Evolutionary conservation across 345 rosid species (phyloP).

Genomic region (Alliaria petiolata): DNA sequence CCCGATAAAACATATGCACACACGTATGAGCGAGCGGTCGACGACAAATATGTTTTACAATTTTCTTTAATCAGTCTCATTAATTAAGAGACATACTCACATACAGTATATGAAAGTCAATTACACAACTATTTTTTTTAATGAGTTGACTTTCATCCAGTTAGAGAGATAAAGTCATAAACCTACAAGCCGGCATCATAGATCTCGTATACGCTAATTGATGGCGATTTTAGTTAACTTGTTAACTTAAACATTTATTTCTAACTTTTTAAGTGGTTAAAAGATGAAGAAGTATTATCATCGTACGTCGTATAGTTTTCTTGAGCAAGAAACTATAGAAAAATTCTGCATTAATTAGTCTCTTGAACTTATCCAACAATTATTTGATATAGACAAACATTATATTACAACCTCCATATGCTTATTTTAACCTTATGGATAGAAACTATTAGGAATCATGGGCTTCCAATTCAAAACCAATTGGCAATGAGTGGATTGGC

Average conservation of each 20-base stretch:
- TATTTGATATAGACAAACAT: background rate
- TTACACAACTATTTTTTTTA: background rate
- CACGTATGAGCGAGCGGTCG: background rate
- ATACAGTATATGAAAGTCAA: background rate
- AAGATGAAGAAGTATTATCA: background rate
- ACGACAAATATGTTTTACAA: background rate
- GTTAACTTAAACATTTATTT: background rate
- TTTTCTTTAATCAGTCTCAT: background rate
- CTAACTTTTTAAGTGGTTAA: background rate
- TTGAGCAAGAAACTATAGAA: slow-evolving; percentile 1
- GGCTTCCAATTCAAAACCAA: too few species aligned
- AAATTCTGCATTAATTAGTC: background rate
- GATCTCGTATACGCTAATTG: slow-evolving; percentile 1
- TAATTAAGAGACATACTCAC: slow-evolving; percentile 4
- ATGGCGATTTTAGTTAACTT: slow-evolving; percentile 4
- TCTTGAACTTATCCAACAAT: slow-evolving; percentile 16
- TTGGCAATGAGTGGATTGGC: too few species aligned
- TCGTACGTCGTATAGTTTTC: background rate
- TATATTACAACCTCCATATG: background rate
- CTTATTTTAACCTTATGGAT: background rate
- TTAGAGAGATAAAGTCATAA: background rate
- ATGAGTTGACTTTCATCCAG: background rate
- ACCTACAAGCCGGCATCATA: background rate
- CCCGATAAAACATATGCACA: background rate
- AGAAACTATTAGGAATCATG: too few species aligned